These are phyloP conservation scores for Paxillus rubicundulus DNA, from an alignment of 768 basidiomycete species.

Conservation along the genomic window DNA sequence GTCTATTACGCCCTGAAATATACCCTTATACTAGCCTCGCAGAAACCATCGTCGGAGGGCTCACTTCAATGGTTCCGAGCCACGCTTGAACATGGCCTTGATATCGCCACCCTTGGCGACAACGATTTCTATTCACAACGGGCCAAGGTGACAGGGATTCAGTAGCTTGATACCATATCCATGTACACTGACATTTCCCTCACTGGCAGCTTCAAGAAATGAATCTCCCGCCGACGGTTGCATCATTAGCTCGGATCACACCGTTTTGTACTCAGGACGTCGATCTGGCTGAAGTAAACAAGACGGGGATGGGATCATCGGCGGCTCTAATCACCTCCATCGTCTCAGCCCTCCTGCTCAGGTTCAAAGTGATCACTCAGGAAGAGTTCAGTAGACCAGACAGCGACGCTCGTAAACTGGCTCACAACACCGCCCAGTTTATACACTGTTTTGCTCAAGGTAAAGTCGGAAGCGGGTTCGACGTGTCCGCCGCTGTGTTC, in stretches of 20 bases:
- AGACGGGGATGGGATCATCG: conserved; percentile 96
- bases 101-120: conserved; percentile 84
- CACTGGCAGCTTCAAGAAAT: conserved; percentile 69
- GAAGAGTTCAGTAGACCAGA: conserved; percentile 45
- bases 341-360: conserved; percentile 79
- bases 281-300: conserved; percentile 80
- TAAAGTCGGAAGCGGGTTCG: conserved; percentile 97
- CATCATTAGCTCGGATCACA: conserved; percentile 63
- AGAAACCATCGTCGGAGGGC: conserved; percentile 34
- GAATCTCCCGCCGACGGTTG: conserved; percentile 58
- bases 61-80: conserved; percentile 43
- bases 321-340: conserved; percentile 97
- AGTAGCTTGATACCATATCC: not conserved
- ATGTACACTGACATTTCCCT: conserved; percentile 3
- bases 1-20: conserved; percentile 86
- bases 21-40: conserved; percentile 64
- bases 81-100: conserved; percentile 52
- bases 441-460: conserved; percentile 96
- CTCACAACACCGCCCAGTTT: conserved; percentile 93
- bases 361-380: conserved; percentile 59
- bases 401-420: conserved; percentile 53
- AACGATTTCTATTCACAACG: conserved; percentile 99
- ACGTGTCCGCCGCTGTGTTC: conserved; percentile 90
- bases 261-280: conserved; percentile 76
- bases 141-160: conserved; percentile 54